These are phyloP conservation scores for Daucus carota DNA, from an alignment of 129 eudicot genomes.

Conservation along the genomic window DH1_v3.0 NC_030385.2:46797001-46797500, in stretches of 20 bases:
- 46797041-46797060: constrained; percentile 47
- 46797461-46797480: constrained; percentile 66
- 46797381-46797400: constrained; percentile 39
- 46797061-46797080: constrained; percentile 52
- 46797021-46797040: constrained; percentile 94
- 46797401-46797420: constrained; percentile 52
- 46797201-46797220: constrained; percentile 80
- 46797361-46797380: constrained; percentile 84
- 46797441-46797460: constrained; percentile 71
- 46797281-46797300: constrained; percentile 77
- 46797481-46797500: constrained; percentile 19
- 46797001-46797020: constrained; percentile 66
- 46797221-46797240: constrained; percentile 42
- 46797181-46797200: constrained; percentile 67
- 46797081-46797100: constrained; percentile 31
- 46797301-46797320: constrained; percentile 69
- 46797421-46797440: constrained; percentile 85
- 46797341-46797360: constrained; percentile 64
- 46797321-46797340: constrained; percentile 38
- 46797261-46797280: constrained; percentile 37
- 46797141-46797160: constrained; percentile 48
- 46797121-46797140: constrained; percentile 34
- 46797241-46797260: constrained; percentile 93
- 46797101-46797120: constrained; percentile 34
- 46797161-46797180: constrained; percentile 68